A percentile compares a stretch with the other conserved stretches of the same genome.
These are phyloP conservation scores for Leersia perrieri DNA, from an alignment of 176 grass and related monocot species.

Conservation along the genomic window DNA sequence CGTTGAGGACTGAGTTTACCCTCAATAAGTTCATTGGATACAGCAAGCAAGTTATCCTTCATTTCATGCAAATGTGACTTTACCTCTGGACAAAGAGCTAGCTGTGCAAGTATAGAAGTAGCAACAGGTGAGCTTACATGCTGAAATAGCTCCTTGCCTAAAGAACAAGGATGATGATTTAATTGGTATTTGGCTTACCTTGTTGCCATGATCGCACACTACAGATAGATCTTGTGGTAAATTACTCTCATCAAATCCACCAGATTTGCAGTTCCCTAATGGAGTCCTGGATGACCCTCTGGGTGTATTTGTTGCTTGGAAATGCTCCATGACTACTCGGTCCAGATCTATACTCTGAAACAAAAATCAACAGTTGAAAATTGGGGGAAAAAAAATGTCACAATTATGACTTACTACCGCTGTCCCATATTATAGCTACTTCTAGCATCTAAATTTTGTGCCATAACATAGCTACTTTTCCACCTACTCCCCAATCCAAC, in stretches of 20 bases:
- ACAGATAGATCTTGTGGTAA: slow-evolving; percentile 70
- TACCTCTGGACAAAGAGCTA: slow-evolving; percentile 66
- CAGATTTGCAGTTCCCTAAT: slow-evolving; percentile 35
- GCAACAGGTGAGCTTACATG: slow-evolving; percentile 27
- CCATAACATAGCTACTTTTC: too few species aligned
- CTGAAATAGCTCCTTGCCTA: slow-evolving; percentile 14
- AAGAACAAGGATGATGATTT: slow-evolving; percentile 13
- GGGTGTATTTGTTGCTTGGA: slow-evolving; percentile 65
- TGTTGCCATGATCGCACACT: slow-evolving; percentile 62
- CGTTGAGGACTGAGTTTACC: slow-evolving; percentile 53
- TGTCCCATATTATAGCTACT: too few species aligned
- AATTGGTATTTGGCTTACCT: slow-evolving; percentile 50
- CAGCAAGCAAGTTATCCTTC: slow-evolving; percentile 70
- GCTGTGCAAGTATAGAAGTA: slow-evolving; percentile 41
- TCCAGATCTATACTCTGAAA: slow-evolving; percentile 89
- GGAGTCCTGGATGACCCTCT: slow-evolving; percentile 52
- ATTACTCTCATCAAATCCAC: slow-evolving; percentile 27
- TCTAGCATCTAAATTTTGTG: too few species aligned
- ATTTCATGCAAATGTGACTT: slow-evolving; percentile 66
- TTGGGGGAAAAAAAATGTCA: not conserved
- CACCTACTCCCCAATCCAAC: too few species aligned
- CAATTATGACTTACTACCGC: not conserved
- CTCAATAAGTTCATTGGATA: slow-evolving; percentile 89
- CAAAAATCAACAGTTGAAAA: slow-evolving; percentile 22
- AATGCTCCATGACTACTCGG: slow-evolving; percentile 91